phyloP scores from a whole-genome alignment of 495 filamentous ascomycete species.

The Clavariopsis aquatica region DNA sequence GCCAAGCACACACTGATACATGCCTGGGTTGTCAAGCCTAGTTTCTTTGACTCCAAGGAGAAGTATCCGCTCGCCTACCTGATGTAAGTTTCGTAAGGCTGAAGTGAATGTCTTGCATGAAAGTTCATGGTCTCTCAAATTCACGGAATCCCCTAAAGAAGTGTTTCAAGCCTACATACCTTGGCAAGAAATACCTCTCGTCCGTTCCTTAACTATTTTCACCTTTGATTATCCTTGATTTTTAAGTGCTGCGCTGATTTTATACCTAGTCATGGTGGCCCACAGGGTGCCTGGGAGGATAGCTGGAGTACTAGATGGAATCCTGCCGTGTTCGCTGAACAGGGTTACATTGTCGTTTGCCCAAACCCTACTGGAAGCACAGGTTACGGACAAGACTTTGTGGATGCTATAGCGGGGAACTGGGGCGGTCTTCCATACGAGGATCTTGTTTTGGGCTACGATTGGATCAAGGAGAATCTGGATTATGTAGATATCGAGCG shows the following conservation, averaged over 20 bases:
- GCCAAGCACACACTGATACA: slow-evolving; percentile 46
- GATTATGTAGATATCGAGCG: slow-evolving; percentile 72
- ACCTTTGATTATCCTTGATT: too few species aligned
- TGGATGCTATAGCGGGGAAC: slow-evolving; percentile 70
- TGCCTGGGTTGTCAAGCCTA: slow-evolving; percentile 72
- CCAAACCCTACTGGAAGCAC: slow-evolving; percentile 89
- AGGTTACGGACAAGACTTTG: slow-evolving; percentile 78
- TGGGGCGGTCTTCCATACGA: slow-evolving; percentile 84
- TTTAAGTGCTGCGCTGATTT: too few species aligned
- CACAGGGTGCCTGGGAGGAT: slow-evolving; percentile 82
- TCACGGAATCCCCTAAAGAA: too few species aligned
- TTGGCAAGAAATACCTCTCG: too few species aligned
- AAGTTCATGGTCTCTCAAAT: too few species aligned
- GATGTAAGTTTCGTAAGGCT: too few species aligned
- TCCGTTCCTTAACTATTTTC: too few species aligned
- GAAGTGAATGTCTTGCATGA: too few species aligned
- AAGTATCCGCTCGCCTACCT: slow-evolving; percentile 82
- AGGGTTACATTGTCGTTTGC: slow-evolving; percentile 84
- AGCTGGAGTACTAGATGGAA: slow-evolving; percentile 91
- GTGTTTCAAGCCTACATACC: too few species aligned
- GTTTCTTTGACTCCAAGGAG: slow-evolving; percentile 67
- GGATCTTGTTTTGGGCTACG: slow-evolving; percentile 77
- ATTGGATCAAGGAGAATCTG: slow-evolving; percentile 71
- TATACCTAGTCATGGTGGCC: slow-evolving; percentile 89
- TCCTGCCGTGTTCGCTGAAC: slow-evolving; percentile 84